Conservation (phyloP, 768 basidiomycete genomes). For the Leccinum subtestaceum region DNA sequence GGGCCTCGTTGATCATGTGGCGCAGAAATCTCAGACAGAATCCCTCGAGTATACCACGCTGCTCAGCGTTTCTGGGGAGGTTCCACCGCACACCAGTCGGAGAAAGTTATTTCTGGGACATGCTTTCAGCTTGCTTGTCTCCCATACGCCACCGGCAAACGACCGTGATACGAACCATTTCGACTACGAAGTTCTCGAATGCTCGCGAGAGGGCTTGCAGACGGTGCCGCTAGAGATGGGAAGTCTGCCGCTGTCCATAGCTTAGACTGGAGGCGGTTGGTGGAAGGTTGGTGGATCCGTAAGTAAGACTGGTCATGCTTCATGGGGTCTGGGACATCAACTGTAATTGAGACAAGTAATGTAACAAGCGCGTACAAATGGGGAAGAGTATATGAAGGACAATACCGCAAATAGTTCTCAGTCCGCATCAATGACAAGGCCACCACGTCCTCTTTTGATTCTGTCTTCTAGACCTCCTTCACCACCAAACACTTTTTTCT, state of each 20-base stretch:
- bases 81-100: not conserved
- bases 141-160: conserved; percentile 1
- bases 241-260: not conserved
- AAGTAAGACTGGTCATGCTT: not conserved
- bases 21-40: not conserved
- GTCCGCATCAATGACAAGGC: conserved; percentile 58
- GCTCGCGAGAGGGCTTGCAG: not conserved
- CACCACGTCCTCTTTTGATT: conserved; percentile 68
- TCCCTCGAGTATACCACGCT: conserved; percentile 1
- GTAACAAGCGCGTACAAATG: conserved; percentile 9
- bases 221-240: not conserved
- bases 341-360: not conserved
- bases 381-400: not conserved
- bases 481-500: conserved; percentile 82
- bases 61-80: not conserved
- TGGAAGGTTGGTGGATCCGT: not conserved
- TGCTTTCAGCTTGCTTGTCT: not conserved
- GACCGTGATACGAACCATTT: not conserved
- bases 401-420: conserved; percentile 13
- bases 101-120: not conserved
- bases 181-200: not conserved
- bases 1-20: not conserved
- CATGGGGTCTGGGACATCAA: not conserved
- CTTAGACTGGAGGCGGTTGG: not conserved
- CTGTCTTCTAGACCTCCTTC: conserved; percentile 76